Evolutionary conservation across 2,329 filamentous ascomycete species (phyloP).

Genomic region (Albophoma yamanashiensis): DNA sequence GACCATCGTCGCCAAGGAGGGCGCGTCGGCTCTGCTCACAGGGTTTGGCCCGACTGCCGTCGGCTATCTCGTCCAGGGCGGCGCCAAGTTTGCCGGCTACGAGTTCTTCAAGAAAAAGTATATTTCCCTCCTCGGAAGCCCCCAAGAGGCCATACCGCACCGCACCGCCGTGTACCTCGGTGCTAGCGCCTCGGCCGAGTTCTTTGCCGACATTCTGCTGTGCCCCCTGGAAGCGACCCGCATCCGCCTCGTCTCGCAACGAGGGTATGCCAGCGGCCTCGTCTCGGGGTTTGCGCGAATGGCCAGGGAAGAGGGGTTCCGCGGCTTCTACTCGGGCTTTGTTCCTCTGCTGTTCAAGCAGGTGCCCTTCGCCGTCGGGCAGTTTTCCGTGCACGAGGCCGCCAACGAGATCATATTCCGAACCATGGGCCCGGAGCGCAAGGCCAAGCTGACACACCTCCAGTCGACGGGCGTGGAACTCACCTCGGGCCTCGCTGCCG

Average conservation of each 20-base stretch:
- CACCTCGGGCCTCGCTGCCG: constrained; percentile 74
- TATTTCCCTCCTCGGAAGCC: constrained; percentile 55
- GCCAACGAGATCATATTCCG: constrained; percentile 68
- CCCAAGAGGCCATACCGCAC: constrained; percentile 29
- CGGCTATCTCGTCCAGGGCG: constrained; percentile 82
- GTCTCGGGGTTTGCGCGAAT: constrained; percentile 65
- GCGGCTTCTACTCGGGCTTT: constrained; percentile 86
- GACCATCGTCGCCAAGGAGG: constrained; percentile 69
- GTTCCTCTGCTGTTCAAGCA: constrained; percentile 80
- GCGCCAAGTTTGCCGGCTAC: constrained; percentile 86
- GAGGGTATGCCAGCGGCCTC: constrained; percentile 64
- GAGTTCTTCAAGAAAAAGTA: constrained; percentile 89
- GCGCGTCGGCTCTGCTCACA: constrained; percentile 68
- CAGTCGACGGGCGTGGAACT: constrained; percentile 78
- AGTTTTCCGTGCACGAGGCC: constrained; percentile 91
- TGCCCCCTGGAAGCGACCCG: constrained; percentile 82
- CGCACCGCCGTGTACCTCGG: constrained; percentile 59
- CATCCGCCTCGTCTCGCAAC: constrained; percentile 71
- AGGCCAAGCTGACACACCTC: constrained; percentile 56
- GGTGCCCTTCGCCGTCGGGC: constrained; percentile 87
- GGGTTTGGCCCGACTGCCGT: constrained; percentile 78
- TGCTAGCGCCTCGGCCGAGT: constrained; percentile 57
- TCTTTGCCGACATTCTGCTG: constrained; percentile 69
- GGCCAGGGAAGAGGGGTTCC: constrained; percentile 62
- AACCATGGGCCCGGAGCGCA: constrained; percentile 52